Percentiles rank a stretch among this genome's conserved stretches.
These are phyloP conservation scores for Ophiosphaerella narmari DNA, from an alignment of 2,329 filamentous ascomycete genomes.

Conservation along the genomic window DNA sequence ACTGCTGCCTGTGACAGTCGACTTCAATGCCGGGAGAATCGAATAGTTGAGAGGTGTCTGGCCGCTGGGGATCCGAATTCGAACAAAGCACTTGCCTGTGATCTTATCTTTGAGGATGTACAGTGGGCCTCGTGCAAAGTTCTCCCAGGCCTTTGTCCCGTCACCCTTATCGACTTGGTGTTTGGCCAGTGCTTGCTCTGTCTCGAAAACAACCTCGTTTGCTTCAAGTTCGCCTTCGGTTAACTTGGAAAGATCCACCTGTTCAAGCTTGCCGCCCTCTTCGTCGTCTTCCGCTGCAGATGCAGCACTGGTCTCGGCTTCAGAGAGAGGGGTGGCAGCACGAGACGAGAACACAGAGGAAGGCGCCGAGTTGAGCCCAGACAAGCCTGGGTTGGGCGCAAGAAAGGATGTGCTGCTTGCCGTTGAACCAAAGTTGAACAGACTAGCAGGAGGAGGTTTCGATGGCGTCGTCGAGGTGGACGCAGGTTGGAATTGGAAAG, in stretches of 20 bases:
- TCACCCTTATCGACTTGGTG: constrained; percentile 29
- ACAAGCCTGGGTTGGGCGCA: constrained; percentile 21
- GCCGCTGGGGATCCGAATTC: constrained; percentile 40
- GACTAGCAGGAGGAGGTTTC: constrained; percentile 26
- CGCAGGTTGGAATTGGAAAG: constrained; percentile 34
- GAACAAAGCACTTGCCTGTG: constrained; percentile 36
- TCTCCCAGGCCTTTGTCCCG: constrained; percentile 37
- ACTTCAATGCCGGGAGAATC: constrained; percentile 31
- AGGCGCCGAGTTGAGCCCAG: constrained; percentile 26
- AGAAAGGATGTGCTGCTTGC: constrained; percentile 23
- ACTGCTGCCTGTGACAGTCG: constrained; percentile 27
- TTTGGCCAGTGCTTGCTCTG: constrained; percentile 34
- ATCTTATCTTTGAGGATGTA: constrained; percentile 45
- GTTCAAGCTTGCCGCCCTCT: constrained; percentile 32
- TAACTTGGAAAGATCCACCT: constrained; percentile 38
- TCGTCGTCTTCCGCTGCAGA: constrained; percentile 36
- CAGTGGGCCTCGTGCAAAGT: constrained; percentile 37
- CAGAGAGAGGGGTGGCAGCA: constrained; percentile 43
- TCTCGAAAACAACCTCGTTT: constrained; percentile 42
- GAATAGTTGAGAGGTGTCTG: constrained; percentile 39
- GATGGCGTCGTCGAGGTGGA: constrained; percentile 35
- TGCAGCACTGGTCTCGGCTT: constrained; percentile 37
- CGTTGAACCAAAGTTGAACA: constrained; percentile 31
- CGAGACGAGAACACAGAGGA: constrained; percentile 42
- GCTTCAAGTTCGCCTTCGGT: constrained; percentile 37